Percentiles rank a stretch among this genome's conserved stretches.
Conservation (phyloP, 495 filamentous ascomycete genomes). For the Lophium mytilinum region DNA sequence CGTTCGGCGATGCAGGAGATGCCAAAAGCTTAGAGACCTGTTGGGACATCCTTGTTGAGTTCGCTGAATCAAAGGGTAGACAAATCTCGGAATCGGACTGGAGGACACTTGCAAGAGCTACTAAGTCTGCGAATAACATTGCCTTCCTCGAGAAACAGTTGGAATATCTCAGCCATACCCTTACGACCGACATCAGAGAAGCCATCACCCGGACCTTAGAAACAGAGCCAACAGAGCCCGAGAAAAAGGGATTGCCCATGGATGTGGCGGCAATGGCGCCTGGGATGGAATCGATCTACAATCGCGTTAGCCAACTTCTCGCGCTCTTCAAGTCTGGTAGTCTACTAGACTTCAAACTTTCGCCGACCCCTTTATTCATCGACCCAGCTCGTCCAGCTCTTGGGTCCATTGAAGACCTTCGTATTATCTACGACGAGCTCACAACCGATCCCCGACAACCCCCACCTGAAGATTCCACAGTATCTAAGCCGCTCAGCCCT, state of each 20-base stretch:
- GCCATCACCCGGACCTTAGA: not conserved
- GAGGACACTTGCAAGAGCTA: slow-evolving; percentile 14
- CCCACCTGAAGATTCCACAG: not conserved
- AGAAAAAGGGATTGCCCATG: slow-evolving; percentile 1
- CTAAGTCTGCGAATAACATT: not conserved
- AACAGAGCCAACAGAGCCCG: not conserved
- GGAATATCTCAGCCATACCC: not conserved
- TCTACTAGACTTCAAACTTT: slow-evolving; percentile 10
- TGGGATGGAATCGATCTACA: not conserved
- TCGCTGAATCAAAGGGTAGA: not conserved
- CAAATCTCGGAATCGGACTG: slow-evolving; percentile 10
- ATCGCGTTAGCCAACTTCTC: slow-evolving; percentile 6
- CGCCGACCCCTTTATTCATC: slow-evolving; percentile 17
- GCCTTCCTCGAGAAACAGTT: slow-evolving; percentile 3
- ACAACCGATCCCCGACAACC: slow-evolving; percentile 28
- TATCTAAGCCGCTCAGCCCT: slow-evolving; percentile 1
- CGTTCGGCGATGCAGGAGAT: slow-evolving; percentile 31
- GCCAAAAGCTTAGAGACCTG: slow-evolving; percentile 15
- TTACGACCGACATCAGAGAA: not conserved
- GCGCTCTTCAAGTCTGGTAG: slow-evolving; percentile 15
- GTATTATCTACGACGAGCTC: slow-evolving; percentile 30
- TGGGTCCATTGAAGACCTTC: slow-evolving; percentile 7
- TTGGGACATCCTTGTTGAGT: slow-evolving; percentile 16
- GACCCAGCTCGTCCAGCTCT: slow-evolving; percentile 5
- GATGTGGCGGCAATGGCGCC: not conserved